Conservation (phyloP, 768 basidiomycete genomes). For the Mycena kentingensis region DNA sequence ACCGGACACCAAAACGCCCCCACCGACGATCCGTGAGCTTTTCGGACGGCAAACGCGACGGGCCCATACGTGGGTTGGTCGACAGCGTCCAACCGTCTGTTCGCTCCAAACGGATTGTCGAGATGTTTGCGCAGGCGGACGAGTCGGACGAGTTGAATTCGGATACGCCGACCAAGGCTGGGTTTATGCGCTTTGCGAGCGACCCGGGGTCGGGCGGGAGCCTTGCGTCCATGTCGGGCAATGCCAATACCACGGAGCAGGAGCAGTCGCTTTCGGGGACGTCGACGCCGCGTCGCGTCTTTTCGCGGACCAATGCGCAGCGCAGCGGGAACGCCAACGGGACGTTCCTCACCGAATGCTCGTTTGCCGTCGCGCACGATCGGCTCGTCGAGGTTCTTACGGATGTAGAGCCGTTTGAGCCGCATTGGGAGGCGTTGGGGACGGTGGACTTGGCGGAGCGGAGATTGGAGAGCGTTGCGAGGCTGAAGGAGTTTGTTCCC, state of each 20-base stretch:
- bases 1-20: conserved; percentile 57
- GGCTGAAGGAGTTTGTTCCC: conserved; percentile 88
- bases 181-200: neutral
- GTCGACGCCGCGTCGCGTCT: conserved; percentile 41
- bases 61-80: conserved; percentile 75
- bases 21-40: conserved; percentile 93
- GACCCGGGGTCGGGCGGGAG: conserved; percentile 6
- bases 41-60: conserved; percentile 89
- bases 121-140: conserved; percentile 75
- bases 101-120: conserved; percentile 78
- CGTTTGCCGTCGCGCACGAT: conserved; percentile 93
- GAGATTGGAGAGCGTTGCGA: conserved; percentile 77
- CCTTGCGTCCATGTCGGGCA: conserved; percentile 20
- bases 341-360: conserved; percentile 90
- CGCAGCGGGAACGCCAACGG: conserved; percentile 42
- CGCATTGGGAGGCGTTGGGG: conserved; percentile 85
- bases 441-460: conserved; percentile 74
- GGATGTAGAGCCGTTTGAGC: conserved; percentile 92
- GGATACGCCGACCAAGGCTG: conserved; percentile 18
- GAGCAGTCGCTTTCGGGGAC: conserved; percentile 3
- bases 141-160: conserved; percentile 30
- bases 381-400: conserved; percentile 89
- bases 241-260: conserved; percentile 23
- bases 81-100: conserved; percentile 54
- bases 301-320: conserved; percentile 47